Evolutionary conservation across 2,329 filamentous ascomycete species (phyloP).

Genomic region (Ophiobolus disseminans): DNA sequence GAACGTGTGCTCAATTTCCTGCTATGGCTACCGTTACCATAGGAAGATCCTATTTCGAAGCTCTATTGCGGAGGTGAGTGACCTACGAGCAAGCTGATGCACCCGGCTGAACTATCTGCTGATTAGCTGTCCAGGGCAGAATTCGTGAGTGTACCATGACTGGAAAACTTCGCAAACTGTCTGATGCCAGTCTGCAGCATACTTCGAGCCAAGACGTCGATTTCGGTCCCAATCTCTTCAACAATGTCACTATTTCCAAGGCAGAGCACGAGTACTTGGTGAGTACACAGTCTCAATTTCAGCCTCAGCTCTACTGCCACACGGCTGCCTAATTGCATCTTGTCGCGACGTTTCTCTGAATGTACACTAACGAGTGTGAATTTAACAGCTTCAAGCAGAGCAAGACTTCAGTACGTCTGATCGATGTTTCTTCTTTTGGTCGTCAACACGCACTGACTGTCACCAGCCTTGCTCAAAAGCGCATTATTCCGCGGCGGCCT

Average conservation of each 20-base stretch:
- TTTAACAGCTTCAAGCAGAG: conserved; percentile 47
- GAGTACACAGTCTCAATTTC: conserved; percentile 30
- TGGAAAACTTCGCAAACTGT: background rate
- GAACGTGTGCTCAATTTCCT: conserved; percentile 15
- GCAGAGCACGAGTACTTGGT: conserved; percentile 68
- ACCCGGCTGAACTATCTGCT: conserved; percentile 23
- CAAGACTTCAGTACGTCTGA: conserved; percentile 65
- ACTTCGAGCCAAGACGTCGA: conserved; percentile 48
- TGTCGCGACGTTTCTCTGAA: too few species aligned
- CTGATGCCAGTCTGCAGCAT: conserved; percentile 43
- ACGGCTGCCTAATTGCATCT: too few species aligned
- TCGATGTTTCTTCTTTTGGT: too few species aligned
- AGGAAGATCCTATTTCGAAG: conserved; percentile 67
- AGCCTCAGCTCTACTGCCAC: background rate
- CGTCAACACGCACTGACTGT: conserved; percentile 9
- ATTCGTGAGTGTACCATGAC: conserved; percentile 53
- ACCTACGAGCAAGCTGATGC: conserved; percentile 2
- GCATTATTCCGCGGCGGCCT: conserved; percentile 61
- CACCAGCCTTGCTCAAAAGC: conserved; percentile 53
- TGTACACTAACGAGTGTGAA: conserved; percentile 6
- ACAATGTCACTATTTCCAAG: conserved; percentile 63
- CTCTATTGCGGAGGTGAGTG: conserved; percentile 66
- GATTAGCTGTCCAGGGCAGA: conserved; percentile 51
- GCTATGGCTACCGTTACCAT: conserved; percentile 61
- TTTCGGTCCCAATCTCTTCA: conserved; percentile 43